Evolutionary conservation across 495 filamentous ascomycete genomes (phyloP).

Genomic region (Extremus antarcticus): DNA sequence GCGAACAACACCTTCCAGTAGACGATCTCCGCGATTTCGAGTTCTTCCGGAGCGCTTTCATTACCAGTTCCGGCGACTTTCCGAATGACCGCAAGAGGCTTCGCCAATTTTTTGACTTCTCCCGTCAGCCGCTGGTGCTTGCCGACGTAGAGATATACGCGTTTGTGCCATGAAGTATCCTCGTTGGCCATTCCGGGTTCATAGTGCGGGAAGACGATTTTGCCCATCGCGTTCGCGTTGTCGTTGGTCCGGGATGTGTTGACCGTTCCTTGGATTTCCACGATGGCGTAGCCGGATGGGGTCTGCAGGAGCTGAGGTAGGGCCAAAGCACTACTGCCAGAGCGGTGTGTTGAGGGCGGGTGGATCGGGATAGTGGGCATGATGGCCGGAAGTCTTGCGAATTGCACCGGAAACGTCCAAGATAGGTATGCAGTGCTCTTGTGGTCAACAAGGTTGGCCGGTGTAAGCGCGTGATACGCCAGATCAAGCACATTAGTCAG

Average conservation of each 20-base stretch:
- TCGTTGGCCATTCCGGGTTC: constrained; percentile 35
- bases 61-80: constrained; percentile 23
- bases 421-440: too few relatives aligned
- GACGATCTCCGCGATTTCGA: constrained; percentile 76
- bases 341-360: constrained; percentile 3
- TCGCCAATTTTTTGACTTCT: constrained; percentile 74
- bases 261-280: constrained; percentile 85
- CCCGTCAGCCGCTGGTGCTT: constrained; percentile 82
- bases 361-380: constrained; percentile 56
- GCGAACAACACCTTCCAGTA: constrained; percentile 85
- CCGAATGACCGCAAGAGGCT: constrained; percentile 67
- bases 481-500: not conserved
- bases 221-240: constrained; percentile 44
- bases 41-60: constrained; percentile 34
- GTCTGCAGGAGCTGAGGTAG: constrained; percentile 82
- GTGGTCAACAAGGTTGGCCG: not conserved
- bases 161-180: constrained; percentile 69
- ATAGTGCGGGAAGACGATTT: constrained; percentile 68
- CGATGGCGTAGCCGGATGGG: constrained; percentile 63
- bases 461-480: too few relatives aligned
- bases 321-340: constrained; percentile 39
- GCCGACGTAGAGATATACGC: constrained; percentile 77
- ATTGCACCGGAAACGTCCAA: too few relatives aligned
- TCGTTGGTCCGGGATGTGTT: constrained; percentile 32
- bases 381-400: too few relatives aligned